A percentile compares a stretch with the other conserved stretches of the same genome.
phyloP scores from a whole-genome alignment of 2,329 filamentous ascomycete species.

The Venturia nashicola region DNA sequence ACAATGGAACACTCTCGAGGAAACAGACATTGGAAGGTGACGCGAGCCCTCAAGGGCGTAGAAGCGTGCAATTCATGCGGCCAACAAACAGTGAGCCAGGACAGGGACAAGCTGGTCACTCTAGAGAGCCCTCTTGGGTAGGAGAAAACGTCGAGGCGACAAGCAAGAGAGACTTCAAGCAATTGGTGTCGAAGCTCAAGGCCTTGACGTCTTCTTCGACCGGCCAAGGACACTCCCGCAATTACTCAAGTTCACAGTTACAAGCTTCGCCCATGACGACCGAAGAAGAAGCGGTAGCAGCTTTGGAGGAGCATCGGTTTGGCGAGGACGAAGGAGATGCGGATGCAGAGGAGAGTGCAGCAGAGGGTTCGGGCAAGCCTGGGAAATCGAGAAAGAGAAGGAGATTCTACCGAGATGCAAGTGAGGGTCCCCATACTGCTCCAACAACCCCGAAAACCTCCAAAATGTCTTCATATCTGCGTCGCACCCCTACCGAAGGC shows the following conservation, averaged over 20 bases:
- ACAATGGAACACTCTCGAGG: conserved; percentile 8
- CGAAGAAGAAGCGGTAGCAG: conserved; percentile 40
- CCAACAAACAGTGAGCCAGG: conserved; percentile 27
- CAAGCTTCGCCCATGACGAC: conserved; percentile 24
- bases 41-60: conserved; percentile 35
- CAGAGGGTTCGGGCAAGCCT: conserved; percentile 42
- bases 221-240: neutral
- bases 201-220: conserved; percentile 44
- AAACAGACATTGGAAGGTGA: conserved; percentile 12
- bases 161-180: conserved; percentile 34
- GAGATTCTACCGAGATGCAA: conserved; percentile 27
- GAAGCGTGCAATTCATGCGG: conserved; percentile 66
- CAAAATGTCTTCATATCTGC: conserved; percentile 36
- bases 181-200: conserved; percentile 68
- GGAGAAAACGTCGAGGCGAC: conserved; percentile 46
- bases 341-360: conserved; percentile 76
- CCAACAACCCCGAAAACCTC: conserved; percentile 49
- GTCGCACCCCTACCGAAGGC: conserved; percentile 23
- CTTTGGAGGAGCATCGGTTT: conserved; percentile 35
- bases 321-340: conserved; percentile 49
- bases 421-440: conserved; percentile 45
- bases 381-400: conserved; percentile 8
- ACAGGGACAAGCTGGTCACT: conserved; percentile 30
- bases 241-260: neutral
- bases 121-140: conserved; percentile 53